A percentile compares a stretch with the other conserved stretches of the same genome.
Conservation (phyloP, 106 monocot species). For the Dioscorea dumetorum region DNA sequence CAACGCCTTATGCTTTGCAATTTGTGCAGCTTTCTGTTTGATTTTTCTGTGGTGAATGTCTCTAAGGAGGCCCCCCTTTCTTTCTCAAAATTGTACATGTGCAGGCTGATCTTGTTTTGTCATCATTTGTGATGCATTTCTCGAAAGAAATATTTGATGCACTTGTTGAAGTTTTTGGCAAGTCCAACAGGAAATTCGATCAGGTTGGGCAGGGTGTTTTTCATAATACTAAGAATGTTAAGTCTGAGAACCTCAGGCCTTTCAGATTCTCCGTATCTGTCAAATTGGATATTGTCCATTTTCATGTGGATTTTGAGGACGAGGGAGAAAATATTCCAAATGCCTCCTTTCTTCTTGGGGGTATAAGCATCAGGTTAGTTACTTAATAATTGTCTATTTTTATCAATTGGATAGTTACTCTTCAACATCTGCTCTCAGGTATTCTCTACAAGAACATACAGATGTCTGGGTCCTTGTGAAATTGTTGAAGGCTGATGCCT, state of each 20-base stretch:
- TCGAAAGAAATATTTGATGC: slow-evolving; percentile 25
- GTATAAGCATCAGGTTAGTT: slow-evolving; percentile 37
- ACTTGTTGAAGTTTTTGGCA: slow-evolving; percentile 18
- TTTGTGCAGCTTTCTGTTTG: too few relatives aligned
- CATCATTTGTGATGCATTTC: slow-evolving; percentile 32
- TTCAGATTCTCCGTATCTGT: slow-evolving; percentile 32
- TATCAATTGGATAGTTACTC: not conserved
- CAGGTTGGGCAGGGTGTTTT: slow-evolving; percentile 1
- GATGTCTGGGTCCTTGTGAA: slow-evolving; percentile 36
- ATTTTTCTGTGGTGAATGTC: too few relatives aligned
- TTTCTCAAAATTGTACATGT: too few relatives aligned
- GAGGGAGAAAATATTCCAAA: slow-evolving; percentile 23
- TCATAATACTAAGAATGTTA: not conserved
- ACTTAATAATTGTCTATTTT: not conserved
- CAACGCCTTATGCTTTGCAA: too few relatives aligned
- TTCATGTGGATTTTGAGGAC: slow-evolving; percentile 45
- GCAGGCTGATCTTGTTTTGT: slow-evolving; percentile 37
- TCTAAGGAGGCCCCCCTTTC: too few relatives aligned
- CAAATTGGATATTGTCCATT: slow-evolving; percentile 31
- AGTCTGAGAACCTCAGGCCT: not conserved
- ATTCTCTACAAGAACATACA: slow-evolving; percentile 24
- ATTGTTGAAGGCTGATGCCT: slow-evolving; percentile 24
- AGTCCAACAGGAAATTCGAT: slow-evolving; percentile 18
- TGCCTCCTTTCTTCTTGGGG: slow-evolving; percentile 21
- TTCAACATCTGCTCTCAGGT: slow-evolving; percentile 26